Percentiles rank a stretch among this genome's conserved stretches.
Conservation (phyloP, 1,139 yeast genomes). For the Taphrina deformans region DNA sequence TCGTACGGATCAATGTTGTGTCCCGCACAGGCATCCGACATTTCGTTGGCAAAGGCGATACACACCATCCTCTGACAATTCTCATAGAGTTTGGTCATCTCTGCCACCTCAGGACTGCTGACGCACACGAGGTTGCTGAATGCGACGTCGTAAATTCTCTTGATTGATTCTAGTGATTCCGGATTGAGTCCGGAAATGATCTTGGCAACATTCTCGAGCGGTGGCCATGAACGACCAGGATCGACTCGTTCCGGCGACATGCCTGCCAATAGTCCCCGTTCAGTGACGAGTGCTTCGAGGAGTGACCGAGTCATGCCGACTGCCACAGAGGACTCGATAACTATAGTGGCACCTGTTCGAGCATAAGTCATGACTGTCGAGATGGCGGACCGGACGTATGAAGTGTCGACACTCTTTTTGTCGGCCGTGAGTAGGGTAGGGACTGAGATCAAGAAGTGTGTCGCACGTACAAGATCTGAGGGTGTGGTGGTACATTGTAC, state of each 20-base stretch:
- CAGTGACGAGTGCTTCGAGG: not conserved
- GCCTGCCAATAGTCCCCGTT: conserved; percentile 9
- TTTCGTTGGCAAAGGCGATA: conserved; percentile 24
- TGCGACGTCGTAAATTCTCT: not conserved
- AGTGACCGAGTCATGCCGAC: conserved; percentile 25
- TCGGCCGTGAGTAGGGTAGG: conserved; percentile 15
- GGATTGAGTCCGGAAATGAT: conserved; percentile 18
- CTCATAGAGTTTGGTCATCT: conserved; percentile 20
- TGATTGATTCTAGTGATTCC: conserved; percentile 4
- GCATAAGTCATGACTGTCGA: conserved; percentile 16
- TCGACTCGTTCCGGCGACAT: conserved; percentile 27
- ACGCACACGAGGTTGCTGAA: conserved; percentile 22
- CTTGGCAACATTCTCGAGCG: conserved; percentile 20
- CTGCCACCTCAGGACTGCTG: conserved; percentile 6
- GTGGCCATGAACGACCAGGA: conserved; percentile 22
- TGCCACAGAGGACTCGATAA: conserved; percentile 12
- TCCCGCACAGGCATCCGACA: conserved; percentile 11
- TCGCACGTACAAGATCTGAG: conserved; percentile 3
- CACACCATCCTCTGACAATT: conserved; percentile 25
- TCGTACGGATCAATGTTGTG: conserved; percentile 25
- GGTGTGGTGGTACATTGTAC: conserved; percentile 8
- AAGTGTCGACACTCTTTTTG: conserved; percentile 9
- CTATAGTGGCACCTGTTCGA: conserved; percentile 12
- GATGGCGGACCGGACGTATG: conserved; percentile 13
- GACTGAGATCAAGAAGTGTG: conserved; percentile 21